phyloP scores from a whole-genome alignment of 140 eudicot species.

The Stevia rebaudiana region DNA sequence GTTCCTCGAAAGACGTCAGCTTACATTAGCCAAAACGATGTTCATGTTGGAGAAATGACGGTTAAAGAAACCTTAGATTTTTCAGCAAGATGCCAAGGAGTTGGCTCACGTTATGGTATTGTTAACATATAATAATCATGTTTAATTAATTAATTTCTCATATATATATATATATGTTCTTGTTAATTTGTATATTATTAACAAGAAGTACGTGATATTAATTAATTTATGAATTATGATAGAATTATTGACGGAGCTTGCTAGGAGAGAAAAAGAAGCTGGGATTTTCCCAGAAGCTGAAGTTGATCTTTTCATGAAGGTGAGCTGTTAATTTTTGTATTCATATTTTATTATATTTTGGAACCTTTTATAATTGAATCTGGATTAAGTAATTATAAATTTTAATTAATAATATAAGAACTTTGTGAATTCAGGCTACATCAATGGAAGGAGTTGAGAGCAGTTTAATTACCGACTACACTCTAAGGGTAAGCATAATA shows the following conservation, averaged over 20 bases:
- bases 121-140: background rate
- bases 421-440: constrained; percentile 61
- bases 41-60: constrained; percentile 96
- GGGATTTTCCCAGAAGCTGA: constrained; percentile 94
- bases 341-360: too few relatives aligned
- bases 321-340: too few relatives aligned
- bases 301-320: constrained; percentile 99
- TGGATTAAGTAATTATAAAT: background rate
- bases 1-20: constrained; percentile 93
- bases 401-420: background rate
- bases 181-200: too few relatives aligned
- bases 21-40: constrained; percentile 93
- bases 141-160: background rate
- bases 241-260: constrained; percentile 87
- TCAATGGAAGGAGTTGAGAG: constrained; percentile 92
- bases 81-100: constrained; percentile 95
- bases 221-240: background rate
- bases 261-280: constrained; percentile 83
- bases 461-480: constrained; percentile 92
- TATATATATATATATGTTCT: background rate
- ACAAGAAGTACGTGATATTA: too few relatives aligned
- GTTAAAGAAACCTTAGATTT: constrained; percentile 97
- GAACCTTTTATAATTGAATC: background rate
- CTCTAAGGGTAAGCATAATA: constrained; percentile 68
- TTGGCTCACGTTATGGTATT: constrained; percentile 91